These are phyloP conservation scores for Aspergillus hortae DNA, from an alignment of 2,329 filamentous ascomycete genomes.

Conservation along the genomic window DNA sequence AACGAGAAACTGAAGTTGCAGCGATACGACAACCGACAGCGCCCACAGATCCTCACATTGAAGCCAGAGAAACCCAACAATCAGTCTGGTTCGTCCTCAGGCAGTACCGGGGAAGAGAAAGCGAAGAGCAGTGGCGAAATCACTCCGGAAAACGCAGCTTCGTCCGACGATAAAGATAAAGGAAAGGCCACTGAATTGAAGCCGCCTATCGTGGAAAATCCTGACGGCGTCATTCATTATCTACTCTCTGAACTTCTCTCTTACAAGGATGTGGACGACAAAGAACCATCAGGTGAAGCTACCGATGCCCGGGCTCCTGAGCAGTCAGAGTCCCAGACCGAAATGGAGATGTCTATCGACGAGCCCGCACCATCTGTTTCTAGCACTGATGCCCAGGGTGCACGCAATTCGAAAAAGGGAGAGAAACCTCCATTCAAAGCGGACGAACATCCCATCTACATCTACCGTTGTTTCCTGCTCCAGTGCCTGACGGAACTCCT, in stretches of 20 bases:
- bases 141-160: slow-evolving; percentile 14
- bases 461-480: slow-evolving; percentile 92
- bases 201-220: slow-evolving; percentile 81
- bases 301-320: slow-evolving; percentile 27
- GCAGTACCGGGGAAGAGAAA: slow-evolving; percentile 21
- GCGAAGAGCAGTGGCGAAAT: slow-evolving; percentile 32
- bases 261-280: slow-evolving; percentile 90
- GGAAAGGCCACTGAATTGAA: slow-evolving; percentile 68
- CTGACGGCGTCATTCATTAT: slow-evolving; percentile 93
- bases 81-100: slow-evolving; percentile 20
- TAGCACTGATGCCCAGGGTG: slow-evolving; percentile 25
- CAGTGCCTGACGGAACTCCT: slow-evolving; percentile 89
- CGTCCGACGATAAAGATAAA: slow-evolving; percentile 30
- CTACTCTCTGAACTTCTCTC: slow-evolving; percentile 86
- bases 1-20: slow-evolving; percentile 77
- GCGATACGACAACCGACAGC: slow-evolving; percentile 56
- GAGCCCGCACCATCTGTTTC: slow-evolving; percentile 34
- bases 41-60: slow-evolving; percentile 51
- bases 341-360: slow-evolving; percentile 50
- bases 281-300: slow-evolving; percentile 51
- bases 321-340: slow-evolving; percentile 34
- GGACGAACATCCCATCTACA: slow-evolving; percentile 91
- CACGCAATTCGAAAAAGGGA: slow-evolving; percentile 55
- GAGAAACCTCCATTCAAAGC: slow-evolving; percentile 78
- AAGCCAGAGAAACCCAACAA: slow-evolving; percentile 45